Percentiles rank a stretch among this genome's conserved stretches.
phyloP scores from a whole-genome alignment of 441 rosid genomes.

The Daphne laureola region DNA sequence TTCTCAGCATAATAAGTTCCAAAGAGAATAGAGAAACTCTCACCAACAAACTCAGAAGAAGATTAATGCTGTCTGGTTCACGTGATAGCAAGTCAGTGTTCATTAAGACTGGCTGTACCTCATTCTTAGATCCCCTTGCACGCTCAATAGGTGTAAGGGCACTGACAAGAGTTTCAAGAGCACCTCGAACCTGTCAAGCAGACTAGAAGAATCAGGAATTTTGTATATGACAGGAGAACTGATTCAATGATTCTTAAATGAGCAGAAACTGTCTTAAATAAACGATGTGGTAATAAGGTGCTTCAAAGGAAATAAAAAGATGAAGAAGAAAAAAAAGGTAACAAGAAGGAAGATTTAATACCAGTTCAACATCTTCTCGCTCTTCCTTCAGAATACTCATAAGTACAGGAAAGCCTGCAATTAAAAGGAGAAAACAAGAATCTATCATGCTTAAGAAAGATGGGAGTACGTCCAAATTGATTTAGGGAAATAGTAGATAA shows the following conservation, averaged over 20 bases:
- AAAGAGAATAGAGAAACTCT: slow-evolving; percentile 15
- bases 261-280: no score
- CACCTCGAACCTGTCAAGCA: slow-evolving; percentile 61
- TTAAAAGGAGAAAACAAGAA: background rate
- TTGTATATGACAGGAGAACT: no score
- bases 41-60: slow-evolving; percentile 84
- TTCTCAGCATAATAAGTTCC: background rate
- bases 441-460: no score
- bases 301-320: background rate
- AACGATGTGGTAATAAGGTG: no score
- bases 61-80: slow-evolving; percentile 80
- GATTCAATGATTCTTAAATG: no score
- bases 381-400: slow-evolving; percentile 73
- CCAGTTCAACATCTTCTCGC: slow-evolving; percentile 83
- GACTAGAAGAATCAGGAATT: no score
- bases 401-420: slow-evolving; percentile 82
- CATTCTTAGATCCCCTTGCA: slow-evolving; percentile 56
- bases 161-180: slow-evolving; percentile 80
- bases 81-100: slow-evolving; percentile 81
- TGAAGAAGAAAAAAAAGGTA: background rate
- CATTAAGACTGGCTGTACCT: slow-evolving; percentile 77
- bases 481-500: slow-evolving; percentile 9
- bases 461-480: no score
- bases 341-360: slow-evolving; percentile 16
- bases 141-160: slow-evolving; percentile 73